These are phyloP conservation scores for Huiozyma sinensis DNA, from an alignment of 805 yeast genomes.

Conservation along the genomic window DNA sequence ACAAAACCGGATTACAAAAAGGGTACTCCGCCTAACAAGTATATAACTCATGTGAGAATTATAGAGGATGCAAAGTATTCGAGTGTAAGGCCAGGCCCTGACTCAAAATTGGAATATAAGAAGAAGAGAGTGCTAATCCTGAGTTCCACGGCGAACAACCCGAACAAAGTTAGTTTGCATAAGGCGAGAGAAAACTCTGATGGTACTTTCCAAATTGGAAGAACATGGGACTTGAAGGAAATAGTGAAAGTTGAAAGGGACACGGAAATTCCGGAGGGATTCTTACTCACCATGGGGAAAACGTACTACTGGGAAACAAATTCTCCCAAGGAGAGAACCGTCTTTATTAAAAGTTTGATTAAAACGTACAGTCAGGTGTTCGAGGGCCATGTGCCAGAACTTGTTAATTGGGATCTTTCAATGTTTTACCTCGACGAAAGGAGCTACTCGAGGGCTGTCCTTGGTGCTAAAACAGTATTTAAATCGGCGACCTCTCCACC, in stretches of 20 bases:
- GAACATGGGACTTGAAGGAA: slow-evolving; percentile 83
- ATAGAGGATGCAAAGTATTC: slow-evolving; percentile 68
- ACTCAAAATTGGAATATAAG: slow-evolving; percentile 36
- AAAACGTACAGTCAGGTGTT: slow-evolving; percentile 46
- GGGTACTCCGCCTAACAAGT: slow-evolving; percentile 40
- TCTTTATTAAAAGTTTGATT: slow-evolving; percentile 43
- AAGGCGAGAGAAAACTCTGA: slow-evolving; percentile 76
- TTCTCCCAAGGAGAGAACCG: slow-evolving; percentile 45
- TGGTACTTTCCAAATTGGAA: slow-evolving; percentile 74
- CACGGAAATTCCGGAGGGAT: slow-evolving; percentile 41
- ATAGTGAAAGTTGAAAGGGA: slow-evolving; percentile 48
- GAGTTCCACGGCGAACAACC: slow-evolving; percentile 44
- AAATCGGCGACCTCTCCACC: no score
- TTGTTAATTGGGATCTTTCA: slow-evolving; percentile 41
- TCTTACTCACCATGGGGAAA: slow-evolving; percentile 54
- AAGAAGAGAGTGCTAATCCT: slow-evolving; percentile 48
- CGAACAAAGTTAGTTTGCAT: slow-evolving; percentile 63
- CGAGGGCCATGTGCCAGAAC: slow-evolving; percentile 42
- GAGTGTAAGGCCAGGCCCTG: slow-evolving; percentile 53
- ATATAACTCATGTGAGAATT: slow-evolving; percentile 66
- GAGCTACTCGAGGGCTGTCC: slow-evolving; percentile 26
- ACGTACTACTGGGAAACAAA: slow-evolving; percentile 75
- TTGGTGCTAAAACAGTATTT: no score
- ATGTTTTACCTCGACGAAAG: slow-evolving; percentile 31
- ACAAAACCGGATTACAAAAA: slow-evolving; percentile 32